phyloP scores from a whole-genome alignment of 106 monocot genomes.

The Dioscorea zingiberensis region DNA sequence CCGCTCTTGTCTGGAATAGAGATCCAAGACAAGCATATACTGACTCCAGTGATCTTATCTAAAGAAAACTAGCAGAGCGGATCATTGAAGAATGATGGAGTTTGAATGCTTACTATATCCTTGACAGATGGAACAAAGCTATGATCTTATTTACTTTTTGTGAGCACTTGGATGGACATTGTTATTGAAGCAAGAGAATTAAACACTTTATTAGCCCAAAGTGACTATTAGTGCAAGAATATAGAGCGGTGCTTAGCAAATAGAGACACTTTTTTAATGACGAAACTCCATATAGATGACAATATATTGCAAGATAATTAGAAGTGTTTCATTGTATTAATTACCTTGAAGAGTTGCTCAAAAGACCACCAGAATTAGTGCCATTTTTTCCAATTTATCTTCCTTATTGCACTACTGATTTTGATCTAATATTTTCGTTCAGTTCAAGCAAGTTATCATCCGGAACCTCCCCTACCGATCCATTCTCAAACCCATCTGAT shows the following conservation, averaged over 20 bases:
- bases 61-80: slow-evolving; percentile 1
- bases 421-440: slow-evolving; percentile 21
- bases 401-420: slow-evolving; percentile 26
- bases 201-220: slow-evolving; percentile 1
- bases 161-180: slow-evolving; percentile 30
- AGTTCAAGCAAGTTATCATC: slow-evolving; percentile 59
- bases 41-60: no score
- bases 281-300: no score
- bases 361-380: slow-evolving; percentile 29
- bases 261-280: no score
- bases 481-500: slow-evolving; percentile 46
- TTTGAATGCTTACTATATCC: slow-evolving; percentile 20
- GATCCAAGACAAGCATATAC: no score
- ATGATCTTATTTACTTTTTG: slow-evolving; percentile 42
- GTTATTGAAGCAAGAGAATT: background rate
- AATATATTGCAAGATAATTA: no score
- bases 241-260: no score
- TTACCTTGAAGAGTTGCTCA: slow-evolving; percentile 78
- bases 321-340: no score
- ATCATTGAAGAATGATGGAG: slow-evolving; percentile 64
- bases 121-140: slow-evolving; percentile 64
- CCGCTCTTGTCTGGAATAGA: no score
- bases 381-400: slow-evolving; percentile 10
- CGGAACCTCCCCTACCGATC: slow-evolving; percentile 48
- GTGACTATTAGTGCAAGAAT: background rate